Conservation (phyloP, 805 yeast genomes). For the Wickerhamiella kurtzmanii region DNA sequence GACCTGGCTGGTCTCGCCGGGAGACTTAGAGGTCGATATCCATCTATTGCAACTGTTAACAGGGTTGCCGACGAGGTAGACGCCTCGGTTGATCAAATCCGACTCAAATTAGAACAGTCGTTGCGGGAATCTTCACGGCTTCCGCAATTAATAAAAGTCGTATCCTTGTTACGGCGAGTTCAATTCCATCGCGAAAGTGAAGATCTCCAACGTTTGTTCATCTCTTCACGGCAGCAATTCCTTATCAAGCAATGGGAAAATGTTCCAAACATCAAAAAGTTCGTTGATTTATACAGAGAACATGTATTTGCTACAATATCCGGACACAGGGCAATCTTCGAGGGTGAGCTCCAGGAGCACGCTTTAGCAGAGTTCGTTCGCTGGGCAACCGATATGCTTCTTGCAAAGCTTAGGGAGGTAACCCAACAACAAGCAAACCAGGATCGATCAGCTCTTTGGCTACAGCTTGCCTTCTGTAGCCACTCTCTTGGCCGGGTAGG, state of each 20-base stretch:
- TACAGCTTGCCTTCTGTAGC: slow-evolving; percentile 82
- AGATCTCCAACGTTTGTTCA: slow-evolving; percentile 16
- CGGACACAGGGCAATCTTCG: slow-evolving; percentile 51
- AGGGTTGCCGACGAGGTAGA: slow-evolving; percentile 42
- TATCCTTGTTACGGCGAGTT: slow-evolving; percentile 60
- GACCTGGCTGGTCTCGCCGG: slow-evolving; percentile 67
- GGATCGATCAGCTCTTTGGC: slow-evolving; percentile 31
- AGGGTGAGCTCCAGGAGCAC: slow-evolving; percentile 23
- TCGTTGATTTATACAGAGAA: slow-evolving; percentile 75
- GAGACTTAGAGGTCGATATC: slow-evolving; percentile 56
- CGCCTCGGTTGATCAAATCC: slow-evolving; percentile 43
- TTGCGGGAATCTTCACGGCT: slow-evolving; percentile 66
- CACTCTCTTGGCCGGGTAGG: slow-evolving; percentile 64
- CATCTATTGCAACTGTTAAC: slow-evolving; percentile 40
- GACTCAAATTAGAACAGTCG: slow-evolving; percentile 51
- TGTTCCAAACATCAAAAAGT: slow-evolving; percentile 57
- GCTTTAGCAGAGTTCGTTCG: slow-evolving; percentile 21
- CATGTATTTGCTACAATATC: slow-evolving; percentile 62
- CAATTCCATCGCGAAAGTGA: slow-evolving; percentile 12
- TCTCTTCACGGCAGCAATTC: slow-evolving; percentile 27
- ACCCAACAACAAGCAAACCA: slow-evolving; percentile 23
- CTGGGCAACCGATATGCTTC: slow-evolving; percentile 18
- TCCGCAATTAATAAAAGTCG: slow-evolving; percentile 62
- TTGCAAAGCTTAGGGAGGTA: slow-evolving; percentile 13
- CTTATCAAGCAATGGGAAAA: slow-evolving; percentile 20